Base-by-base conservation (phyloP, 2,329 filamentous ascomycete species). In the Cordyceps javanica region DNA sequence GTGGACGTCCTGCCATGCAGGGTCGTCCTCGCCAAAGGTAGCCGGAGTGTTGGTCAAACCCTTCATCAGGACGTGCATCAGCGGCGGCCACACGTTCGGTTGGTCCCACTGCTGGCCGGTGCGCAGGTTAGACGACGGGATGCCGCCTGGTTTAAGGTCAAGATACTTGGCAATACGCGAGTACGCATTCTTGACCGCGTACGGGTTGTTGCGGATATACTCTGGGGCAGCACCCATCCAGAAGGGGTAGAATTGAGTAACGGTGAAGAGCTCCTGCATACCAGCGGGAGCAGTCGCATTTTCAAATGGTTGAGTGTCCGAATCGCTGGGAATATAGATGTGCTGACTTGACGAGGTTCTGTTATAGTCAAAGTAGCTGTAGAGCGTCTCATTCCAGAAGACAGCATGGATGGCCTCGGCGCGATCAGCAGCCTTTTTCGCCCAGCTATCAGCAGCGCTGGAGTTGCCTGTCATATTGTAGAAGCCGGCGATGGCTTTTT, bases 61-160 rank as follows among this genome's bases (percentile, higher is more conserved):
- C 39, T 82, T 67, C 73, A 87, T 87, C 26, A 87, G 72, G 44
- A 85, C 75, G 68, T 88, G 82, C 73, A 84, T 81, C 51, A 87
- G 75, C 3, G 85, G 84, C 11, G 86, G 85, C 86, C 86, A 89
- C 26, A 88, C 85, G 63, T 84, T 88, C 0, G 85, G 85, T 67
- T 87, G 79, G 57, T 89, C 86, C 86, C 86, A 89, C 66, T 88
- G 85, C 73, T 88, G 80, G 14, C 80, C 81, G 0, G 84, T 82
- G 46, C 69, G 64, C 58, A 83, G 72, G 64, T 87, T 88, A 4
- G 83, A 86, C 0, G 85, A 82, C 2, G 84, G 76, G 45, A 88
- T 81, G 36, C 79, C 84, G 36, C 86, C 85, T 0, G 70, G 68
- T 13, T 77, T 76, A 30, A 70, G 67, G 11, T 80, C 74, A 6